Percentiles rank a stretch among this genome's conserved stretches.
phyloP scores from a whole-genome alignment of 1,284 basidiomycete genomes.

The Fomitopsis pinicola region DNA sequence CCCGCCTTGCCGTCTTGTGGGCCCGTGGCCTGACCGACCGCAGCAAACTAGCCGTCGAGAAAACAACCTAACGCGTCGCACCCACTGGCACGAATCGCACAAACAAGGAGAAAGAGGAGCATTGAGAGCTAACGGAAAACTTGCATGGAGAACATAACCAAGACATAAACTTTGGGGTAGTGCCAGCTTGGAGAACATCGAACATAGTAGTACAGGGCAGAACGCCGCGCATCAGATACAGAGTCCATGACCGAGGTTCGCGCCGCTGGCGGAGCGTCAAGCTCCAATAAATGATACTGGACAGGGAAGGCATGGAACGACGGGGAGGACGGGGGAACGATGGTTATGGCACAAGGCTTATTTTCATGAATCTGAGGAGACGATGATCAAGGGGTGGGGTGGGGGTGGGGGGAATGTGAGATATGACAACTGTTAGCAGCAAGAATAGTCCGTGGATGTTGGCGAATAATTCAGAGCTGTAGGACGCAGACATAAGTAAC shows the following conservation, averaged over 20 bases:
- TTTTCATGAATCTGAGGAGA: neutral
- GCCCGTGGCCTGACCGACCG: too few relatives aligned
- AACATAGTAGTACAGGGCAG: slow-evolving; percentile 4
- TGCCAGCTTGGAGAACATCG: slow-evolving; percentile 4
- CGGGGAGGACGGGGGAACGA: neutral
- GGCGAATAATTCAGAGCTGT: neutral
- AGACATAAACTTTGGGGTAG: slow-evolving; percentile 5
- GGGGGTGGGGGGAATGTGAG: neutral
- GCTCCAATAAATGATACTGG: slow-evolving; percentile 5
- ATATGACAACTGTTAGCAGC: neutral
- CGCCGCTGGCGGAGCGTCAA: slow-evolving; percentile 4
- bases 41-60: too few relatives aligned
- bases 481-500: neutral
- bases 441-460: neutral
- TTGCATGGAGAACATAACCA: slow-evolving; percentile 7
- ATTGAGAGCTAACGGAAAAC: neutral
- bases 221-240: slow-evolving; percentile 1
- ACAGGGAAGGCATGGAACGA: neutral
- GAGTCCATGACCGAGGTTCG: slow-evolving; percentile 3
- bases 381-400: neutral
- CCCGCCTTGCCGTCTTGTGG: too few relatives aligned
- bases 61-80: too few relatives aligned
- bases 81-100: too few relatives aligned
- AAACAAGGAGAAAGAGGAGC: neutral
- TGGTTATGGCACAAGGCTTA: neutral